phyloP scores from a whole-genome alignment of 495 filamentous ascomycete genomes.

The Hyaloscypha finlandica region DNA sequence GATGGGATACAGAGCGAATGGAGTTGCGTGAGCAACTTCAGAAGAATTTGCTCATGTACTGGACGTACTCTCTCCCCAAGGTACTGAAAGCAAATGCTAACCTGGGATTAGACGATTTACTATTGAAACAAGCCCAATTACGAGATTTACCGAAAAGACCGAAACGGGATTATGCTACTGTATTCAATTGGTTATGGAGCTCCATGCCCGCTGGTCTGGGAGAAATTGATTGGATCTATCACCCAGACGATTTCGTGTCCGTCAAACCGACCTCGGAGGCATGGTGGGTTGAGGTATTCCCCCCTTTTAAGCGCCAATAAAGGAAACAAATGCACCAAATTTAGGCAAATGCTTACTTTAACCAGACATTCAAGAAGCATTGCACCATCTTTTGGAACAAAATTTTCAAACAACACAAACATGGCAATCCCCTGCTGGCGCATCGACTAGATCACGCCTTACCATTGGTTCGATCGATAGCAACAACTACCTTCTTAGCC shows the following conservation, averaged over 20 bases:
- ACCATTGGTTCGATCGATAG: background rate
- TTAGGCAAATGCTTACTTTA: background rate
- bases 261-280: background rate
- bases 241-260: background rate
- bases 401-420: too few relatives aligned
- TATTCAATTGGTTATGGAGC: background rate
- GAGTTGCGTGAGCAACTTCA: background rate
- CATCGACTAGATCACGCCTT: background rate
- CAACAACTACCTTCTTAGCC: background rate
- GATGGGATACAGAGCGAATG: constrained; percentile 2
- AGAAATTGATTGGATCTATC: background rate
- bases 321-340: background rate
- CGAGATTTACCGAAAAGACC: background rate
- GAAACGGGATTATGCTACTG: background rate
- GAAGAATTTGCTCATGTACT: background rate
- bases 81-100: background rate
- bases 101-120: background rate
- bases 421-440: too few relatives aligned
- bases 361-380: background rate
- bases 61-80: background rate
- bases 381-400: too few relatives aligned
- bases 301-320: background rate
- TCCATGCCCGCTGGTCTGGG: background rate
- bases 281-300: background rate
- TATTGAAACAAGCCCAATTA: background rate